phyloP scores from a whole-genome alignment of 2,329 filamentous ascomycete genomes.

The Xylaria polymorpha region DNA sequence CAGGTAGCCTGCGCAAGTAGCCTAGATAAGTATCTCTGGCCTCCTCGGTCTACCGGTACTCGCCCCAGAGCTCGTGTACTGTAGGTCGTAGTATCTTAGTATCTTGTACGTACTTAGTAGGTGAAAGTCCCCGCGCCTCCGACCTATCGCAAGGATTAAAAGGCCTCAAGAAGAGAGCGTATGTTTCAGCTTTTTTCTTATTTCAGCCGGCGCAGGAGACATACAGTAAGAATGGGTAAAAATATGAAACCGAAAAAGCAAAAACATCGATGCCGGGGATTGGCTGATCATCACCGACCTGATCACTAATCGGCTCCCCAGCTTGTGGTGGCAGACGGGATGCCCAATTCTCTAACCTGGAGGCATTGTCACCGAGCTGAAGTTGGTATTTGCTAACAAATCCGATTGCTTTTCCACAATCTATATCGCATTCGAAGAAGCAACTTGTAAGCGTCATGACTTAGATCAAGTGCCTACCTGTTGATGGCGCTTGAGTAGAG shows the following conservation, averaged over 20 bases:
- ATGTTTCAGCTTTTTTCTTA: background rate
- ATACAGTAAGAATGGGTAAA: too few relatives aligned
- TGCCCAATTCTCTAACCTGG: background rate
- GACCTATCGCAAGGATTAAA: too few relatives aligned
- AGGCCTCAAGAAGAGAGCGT: background rate
- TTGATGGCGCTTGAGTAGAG: background rate
- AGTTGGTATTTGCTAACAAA: too few relatives aligned
- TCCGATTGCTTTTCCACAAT: background rate
- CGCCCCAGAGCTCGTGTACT: too few relatives aligned
- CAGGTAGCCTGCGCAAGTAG: too few relatives aligned
- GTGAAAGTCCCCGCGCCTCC: background rate
- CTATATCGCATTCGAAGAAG: background rate
- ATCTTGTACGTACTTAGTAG: too few relatives aligned
- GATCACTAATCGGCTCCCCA: too few relatives aligned
- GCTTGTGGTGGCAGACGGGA: background rate
- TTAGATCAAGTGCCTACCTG: background rate
- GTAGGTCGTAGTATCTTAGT: too few relatives aligned
- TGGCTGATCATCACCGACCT: background rate
- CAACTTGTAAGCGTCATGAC: background rate
- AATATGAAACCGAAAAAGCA: background rate
- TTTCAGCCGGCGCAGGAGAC: background rate
- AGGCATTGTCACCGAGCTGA: too few relatives aligned
- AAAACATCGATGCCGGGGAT: background rate
- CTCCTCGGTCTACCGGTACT: too few relatives aligned
- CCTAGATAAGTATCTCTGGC: too few relatives aligned